phyloP scores from a whole-genome alignment of 1,284 basidiomycete species.

The Hemileia vastatrix region DNA sequence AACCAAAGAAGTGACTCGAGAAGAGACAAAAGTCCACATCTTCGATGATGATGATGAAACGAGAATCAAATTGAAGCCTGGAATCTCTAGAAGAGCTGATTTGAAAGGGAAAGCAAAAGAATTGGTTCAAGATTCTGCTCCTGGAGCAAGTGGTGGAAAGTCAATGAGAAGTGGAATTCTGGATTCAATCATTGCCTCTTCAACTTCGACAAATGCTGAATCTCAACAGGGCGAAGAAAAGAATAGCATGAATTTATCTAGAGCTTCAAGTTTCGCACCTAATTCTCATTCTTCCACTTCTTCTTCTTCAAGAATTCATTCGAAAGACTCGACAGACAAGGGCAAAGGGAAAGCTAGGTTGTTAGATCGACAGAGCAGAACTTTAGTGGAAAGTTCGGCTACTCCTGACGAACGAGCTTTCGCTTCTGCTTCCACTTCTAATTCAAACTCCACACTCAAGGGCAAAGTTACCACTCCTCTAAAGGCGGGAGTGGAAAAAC shows the following conservation, averaged over 20 bases:
- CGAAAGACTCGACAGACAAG: neutral
- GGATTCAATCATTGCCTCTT: neutral
- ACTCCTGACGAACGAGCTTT: neutral
- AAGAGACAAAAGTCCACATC: neutral
- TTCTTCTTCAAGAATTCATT: too few relatives aligned
- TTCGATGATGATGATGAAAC: neutral
- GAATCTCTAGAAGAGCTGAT: neutral
- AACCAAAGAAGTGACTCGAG: neutral
- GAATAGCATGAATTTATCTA: too few relatives aligned
- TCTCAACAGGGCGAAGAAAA: neutral
- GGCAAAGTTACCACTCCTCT: too few relatives aligned
- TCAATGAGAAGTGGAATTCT: neutral
- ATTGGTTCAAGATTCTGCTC: neutral
- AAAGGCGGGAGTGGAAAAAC: neutral
- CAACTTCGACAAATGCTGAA: neutral
- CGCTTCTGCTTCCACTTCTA: neutral
- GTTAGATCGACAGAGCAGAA: neutral
- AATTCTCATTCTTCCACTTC: too few relatives aligned
- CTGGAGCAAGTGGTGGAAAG: neutral
- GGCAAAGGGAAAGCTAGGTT: neutral
- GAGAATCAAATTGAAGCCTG: neutral
- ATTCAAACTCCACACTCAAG: neutral
- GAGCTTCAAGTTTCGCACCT: too few relatives aligned
- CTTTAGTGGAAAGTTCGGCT: neutral
- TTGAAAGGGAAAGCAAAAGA: neutral